A percentile compares a stretch with the other conserved stretches of the same genome.
phyloP scores from a whole-genome alignment of 106 monocot genomes.

The Dendrobium nobile region DNA sequence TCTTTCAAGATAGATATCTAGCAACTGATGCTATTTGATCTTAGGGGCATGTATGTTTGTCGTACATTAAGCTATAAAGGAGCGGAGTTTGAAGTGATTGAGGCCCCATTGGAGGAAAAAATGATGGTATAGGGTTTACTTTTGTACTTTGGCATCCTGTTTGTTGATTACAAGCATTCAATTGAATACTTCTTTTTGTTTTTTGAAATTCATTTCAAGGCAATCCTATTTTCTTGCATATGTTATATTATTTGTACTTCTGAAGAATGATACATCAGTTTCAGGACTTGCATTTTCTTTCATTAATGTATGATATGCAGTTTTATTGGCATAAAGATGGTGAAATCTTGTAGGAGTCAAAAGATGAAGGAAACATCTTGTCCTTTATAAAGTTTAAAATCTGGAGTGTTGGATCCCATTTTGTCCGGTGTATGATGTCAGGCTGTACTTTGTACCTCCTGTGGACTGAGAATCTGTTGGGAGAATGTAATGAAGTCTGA shows the following conservation, averaged over 20 bases:
- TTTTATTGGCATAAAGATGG: neutral
- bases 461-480: too few species aligned
- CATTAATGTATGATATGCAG: neutral
- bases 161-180: constrained; percentile 3
- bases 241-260: neutral
- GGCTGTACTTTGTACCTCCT: too few species aligned
- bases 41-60: constrained; percentile 97
- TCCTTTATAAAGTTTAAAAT: neutral
- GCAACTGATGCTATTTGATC: constrained; percentile 7
- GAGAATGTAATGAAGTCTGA: too few species aligned
- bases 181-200: neutral
- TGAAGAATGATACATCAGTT: neutral
- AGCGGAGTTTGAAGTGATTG: constrained; percentile 93
- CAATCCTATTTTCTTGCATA: neutral
- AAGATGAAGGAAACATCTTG: neutral
- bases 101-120: constrained; percentile 81
- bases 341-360: neutral
- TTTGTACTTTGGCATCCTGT: neutral
- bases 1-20: neutral
- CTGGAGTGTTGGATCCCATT: neutral
- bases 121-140: constrained; percentile 66
- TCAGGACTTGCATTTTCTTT: neutral
- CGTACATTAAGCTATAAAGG: constrained; percentile 96
- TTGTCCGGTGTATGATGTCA: too few species aligned
- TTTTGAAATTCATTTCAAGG: neutral